These are phyloP conservation scores for Verticillium isaacii DNA, from an alignment of 2,329 filamentous ascomycete genomes.

Conservation along the genomic window DNA sequence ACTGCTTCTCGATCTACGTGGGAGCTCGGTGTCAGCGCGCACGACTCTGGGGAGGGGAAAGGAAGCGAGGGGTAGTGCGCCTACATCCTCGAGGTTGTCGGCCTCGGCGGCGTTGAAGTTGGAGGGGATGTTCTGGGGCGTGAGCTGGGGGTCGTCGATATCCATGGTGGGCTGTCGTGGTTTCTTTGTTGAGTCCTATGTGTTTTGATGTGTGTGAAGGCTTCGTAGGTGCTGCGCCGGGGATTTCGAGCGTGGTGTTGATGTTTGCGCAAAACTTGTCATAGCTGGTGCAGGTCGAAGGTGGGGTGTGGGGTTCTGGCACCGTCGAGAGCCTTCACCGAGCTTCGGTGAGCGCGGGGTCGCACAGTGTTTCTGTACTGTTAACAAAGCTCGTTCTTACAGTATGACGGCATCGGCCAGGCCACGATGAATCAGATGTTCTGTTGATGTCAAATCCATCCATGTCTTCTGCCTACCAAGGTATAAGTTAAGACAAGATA, in stretches of 20 bases:
- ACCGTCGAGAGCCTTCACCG: constrained; percentile 1
- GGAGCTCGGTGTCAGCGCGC: not conserved
- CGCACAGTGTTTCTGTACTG: not conserved
- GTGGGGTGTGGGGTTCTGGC: constrained; percentile 2
- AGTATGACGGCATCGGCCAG: not conserved
- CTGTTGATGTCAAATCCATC: too few species aligned
- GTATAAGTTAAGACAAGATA: too few species aligned
- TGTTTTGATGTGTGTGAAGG: not conserved
- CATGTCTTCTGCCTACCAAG: too few species aligned
- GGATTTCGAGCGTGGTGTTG: not conserved
- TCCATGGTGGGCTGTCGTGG: constrained; percentile 24
- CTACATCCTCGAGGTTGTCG: constrained; percentile 50
- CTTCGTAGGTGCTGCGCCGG: not conserved
- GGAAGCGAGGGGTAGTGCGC: constrained; percentile 21
- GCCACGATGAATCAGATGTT: too few species aligned
- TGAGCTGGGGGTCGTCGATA: constrained; percentile 26
- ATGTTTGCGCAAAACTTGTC: constrained; percentile 1
- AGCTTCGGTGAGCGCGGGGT: constrained; percentile 2
- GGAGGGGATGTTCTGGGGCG: constrained; percentile 36
- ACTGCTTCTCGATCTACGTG: constrained; percentile 92
- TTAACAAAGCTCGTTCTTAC: not conserved
- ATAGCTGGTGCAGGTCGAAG: not conserved
- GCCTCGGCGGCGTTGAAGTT: constrained; percentile 56
- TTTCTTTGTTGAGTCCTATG: not conserved
- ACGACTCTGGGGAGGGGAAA: not conserved